Conservation (phyloP, 2,329 filamentous ascomycete genomes). For the Aschersonia sp. region DNA sequence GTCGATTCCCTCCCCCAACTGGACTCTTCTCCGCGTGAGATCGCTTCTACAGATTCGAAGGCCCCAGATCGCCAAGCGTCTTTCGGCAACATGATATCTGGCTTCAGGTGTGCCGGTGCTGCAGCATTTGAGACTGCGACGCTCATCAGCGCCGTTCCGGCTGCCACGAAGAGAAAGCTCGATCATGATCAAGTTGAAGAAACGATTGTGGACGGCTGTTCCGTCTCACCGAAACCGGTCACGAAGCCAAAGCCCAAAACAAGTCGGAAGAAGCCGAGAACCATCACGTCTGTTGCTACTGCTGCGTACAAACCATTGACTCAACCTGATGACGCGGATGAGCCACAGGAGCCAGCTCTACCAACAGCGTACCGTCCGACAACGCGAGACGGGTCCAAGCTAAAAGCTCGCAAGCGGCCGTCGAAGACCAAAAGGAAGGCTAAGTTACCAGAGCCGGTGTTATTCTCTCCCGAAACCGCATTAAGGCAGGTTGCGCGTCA, state of each 20-base stretch:
- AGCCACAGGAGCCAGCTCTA: not conserved
- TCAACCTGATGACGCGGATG: conserved; percentile 15
- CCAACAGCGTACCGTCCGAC: conserved; percentile 5
- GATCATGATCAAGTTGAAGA: conserved; percentile 2
- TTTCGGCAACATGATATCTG: conserved; percentile 29
- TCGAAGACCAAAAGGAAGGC: conserved; percentile 25
- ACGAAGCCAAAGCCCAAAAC: conserved; percentile 38
- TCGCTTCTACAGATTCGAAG: not conserved
- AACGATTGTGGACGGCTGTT: not conserved
- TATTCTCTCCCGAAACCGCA: conserved; percentile 58
- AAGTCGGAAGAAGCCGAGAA: conserved; percentile 55
- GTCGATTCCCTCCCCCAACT: not conserved
- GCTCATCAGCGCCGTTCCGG: conserved; percentile 1
- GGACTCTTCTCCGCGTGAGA: too few species aligned
- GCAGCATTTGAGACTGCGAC: not conserved
- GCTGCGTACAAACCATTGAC: conserved; percentile 41
- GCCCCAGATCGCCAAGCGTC: conserved; percentile 7
- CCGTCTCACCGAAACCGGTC: conserved; percentile 13
- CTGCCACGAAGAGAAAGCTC: not conserved
- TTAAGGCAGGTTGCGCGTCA: conserved; percentile 51
- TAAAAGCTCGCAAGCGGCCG: conserved; percentile 16
- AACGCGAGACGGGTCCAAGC: conserved; percentile 14
- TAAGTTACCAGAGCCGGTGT: conserved; percentile 25
- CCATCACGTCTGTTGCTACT: conserved; percentile 65
- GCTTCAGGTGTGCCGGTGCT: conserved; percentile 22